Evolutionary conservation across 208 protist species (phyloP).

Genomic region (Leishmania lainsoni): DNA sequence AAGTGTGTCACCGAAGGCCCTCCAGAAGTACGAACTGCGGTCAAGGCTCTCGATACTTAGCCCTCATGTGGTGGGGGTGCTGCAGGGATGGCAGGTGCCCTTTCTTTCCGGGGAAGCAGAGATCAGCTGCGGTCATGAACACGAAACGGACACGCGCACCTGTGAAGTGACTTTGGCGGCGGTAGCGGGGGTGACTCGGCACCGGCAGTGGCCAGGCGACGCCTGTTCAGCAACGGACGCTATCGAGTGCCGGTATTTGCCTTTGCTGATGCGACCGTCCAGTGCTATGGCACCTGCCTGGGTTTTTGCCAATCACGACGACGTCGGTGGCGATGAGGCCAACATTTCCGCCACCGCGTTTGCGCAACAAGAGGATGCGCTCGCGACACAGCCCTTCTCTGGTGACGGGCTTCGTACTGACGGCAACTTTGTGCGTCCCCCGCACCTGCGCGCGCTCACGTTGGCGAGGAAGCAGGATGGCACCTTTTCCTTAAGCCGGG

Average conservation of each 20-base stretch:
- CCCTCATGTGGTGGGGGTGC: constrained; percentile 11
- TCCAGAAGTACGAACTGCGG: background rate
- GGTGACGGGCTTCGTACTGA: background rate
- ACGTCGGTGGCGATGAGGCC: background rate
- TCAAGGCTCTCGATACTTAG: background rate
- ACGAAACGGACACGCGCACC: background rate
- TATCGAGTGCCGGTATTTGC: background rate
- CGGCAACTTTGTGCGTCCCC: constrained; percentile 21
- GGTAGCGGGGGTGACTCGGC: background rate
- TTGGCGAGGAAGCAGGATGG: constrained; percentile 34
- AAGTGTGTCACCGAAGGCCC: background rate
- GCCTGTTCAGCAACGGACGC: background rate
- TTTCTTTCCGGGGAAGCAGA: background rate
- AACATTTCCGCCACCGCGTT: background rate
- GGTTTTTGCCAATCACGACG: background rate
- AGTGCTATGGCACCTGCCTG: constrained; percentile 12
- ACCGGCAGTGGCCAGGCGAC: background rate
- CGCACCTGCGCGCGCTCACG: constrained; percentile 44
- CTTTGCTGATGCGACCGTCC: constrained; percentile 18
- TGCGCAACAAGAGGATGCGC: background rate
- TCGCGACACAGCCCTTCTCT: constrained; percentile 14
- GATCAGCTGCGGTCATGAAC: background rate
- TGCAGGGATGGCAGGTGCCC: constrained; percentile 8
- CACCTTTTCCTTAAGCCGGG: constrained; percentile 35
- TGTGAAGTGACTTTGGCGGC: background rate